These are phyloP conservation scores for Phalaenopsis equestris DNA, from an alignment of 106 monocot species.

Conservation along the genomic window DNA sequence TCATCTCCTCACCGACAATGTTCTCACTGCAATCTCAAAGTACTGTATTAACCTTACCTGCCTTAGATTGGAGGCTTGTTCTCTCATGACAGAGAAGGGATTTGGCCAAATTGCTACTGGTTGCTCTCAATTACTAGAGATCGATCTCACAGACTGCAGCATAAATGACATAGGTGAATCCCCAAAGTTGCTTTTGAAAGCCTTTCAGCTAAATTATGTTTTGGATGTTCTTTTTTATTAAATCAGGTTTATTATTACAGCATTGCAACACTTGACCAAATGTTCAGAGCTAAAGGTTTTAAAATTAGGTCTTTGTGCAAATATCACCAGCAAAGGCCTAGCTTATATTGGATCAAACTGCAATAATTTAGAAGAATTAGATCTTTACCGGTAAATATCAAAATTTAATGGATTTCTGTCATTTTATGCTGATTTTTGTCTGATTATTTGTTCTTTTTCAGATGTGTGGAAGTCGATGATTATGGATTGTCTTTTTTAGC, in stretches of 20 bases:
- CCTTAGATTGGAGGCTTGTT: slow-evolving; percentile 66
- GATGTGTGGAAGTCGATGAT: slow-evolving; percentile 53
- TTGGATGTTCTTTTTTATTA: background rate
- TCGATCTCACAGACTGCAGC: slow-evolving; percentile 86
- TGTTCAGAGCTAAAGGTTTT: slow-evolving; percentile 51
- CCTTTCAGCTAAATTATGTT: background rate
- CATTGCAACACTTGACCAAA: slow-evolving; percentile 48
- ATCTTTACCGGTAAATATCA: slow-evolving; percentile 67
- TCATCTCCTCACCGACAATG: slow-evolving; percentile 45
- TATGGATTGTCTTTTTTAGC: slow-evolving; percentile 50
- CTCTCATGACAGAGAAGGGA: slow-evolving; percentile 59
- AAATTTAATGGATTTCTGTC: background rate
- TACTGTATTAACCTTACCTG: slow-evolving; percentile 41
- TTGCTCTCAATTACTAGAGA: slow-evolving; percentile 47
- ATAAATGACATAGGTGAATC: slow-evolving; percentile 49
- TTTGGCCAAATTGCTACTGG: slow-evolving; percentile 32
- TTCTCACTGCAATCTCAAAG: slow-evolving; percentile 40
- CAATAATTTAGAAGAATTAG: slow-evolving; percentile 57
- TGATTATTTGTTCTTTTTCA: slow-evolving; percentile 14
- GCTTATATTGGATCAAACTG: slow-evolving; percentile 52
- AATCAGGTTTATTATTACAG: slow-evolving; percentile 26
- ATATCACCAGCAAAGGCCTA: slow-evolving; percentile 55
- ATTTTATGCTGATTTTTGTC: background rate
- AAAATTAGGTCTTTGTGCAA: slow-evolving; percentile 68
- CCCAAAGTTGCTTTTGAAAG: background rate